Evolutionary conservation across 2,329 filamentous ascomycete genomes (phyloP).

Genomic region (Leptodontidium sp.): DNA sequence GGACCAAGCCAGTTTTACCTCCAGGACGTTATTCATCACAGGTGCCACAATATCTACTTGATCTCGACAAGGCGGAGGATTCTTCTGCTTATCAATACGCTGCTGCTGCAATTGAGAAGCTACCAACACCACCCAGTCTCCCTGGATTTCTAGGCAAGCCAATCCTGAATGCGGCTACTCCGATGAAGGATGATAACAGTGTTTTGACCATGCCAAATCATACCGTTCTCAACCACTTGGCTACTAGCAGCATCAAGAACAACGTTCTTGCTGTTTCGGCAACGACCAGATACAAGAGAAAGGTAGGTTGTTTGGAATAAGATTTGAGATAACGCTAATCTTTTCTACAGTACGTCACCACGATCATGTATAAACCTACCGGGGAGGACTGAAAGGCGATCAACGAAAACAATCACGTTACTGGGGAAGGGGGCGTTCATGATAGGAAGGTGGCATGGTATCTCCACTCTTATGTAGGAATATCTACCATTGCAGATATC

Average conservation of each 20-base stretch:
- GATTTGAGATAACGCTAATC: conserved; percentile 15
- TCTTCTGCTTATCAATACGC: conserved; percentile 77
- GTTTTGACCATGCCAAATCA: conserved; percentile 97
- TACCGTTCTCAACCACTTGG: conserved; percentile 93
- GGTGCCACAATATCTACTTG: conserved; percentile 85
- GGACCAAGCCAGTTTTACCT: conserved; percentile 63
- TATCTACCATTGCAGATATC: conserved; percentile 9
- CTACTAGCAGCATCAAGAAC: conserved; percentile 97
- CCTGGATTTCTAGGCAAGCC: conserved; percentile 94
- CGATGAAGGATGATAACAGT: conserved; percentile 98
- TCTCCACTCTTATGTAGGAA: conserved; percentile 11
- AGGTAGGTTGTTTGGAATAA: conserved; percentile 62
- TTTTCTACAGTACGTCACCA: conserved; percentile 86
- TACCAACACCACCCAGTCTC: conserved; percentile 84
- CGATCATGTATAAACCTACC: conserved; percentile 92
- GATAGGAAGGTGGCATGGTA: background rate
- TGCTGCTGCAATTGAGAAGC: conserved; percentile 75
- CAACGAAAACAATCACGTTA: background rate
- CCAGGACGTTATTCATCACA: conserved; percentile 71
- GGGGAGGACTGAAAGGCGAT: conserved; percentile 53
- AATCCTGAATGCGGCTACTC: conserved; percentile 88
- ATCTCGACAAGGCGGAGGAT: conserved; percentile 87
- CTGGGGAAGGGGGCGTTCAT: background rate
- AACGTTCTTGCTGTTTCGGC: conserved; percentile 94
- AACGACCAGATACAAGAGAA: conserved; percentile 96